These are phyloP conservation scores for Alectoria sarmentosa DNA, from an alignment of 495 filamentous ascomycete species.

Conservation along the genomic window DNA sequence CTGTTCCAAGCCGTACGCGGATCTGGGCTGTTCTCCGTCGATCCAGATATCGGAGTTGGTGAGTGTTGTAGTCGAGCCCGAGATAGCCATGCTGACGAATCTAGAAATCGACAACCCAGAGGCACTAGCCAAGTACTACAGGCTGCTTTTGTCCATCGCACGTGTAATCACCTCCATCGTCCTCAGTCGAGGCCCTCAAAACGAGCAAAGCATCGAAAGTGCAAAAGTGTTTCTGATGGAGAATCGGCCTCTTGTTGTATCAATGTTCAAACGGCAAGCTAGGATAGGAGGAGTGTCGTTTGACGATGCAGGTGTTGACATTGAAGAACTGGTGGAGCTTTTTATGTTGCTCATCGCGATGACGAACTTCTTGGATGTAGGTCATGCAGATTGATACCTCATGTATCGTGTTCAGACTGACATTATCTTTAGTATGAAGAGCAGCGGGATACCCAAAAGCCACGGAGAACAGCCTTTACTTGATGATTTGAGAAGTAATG, in stretches of 20 bases:
- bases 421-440: conserved; percentile 16
- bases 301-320: conserved; percentile 32
- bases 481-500: background rate
- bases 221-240: conserved; percentile 69
- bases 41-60: conserved; percentile 88
- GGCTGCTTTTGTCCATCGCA: conserved; percentile 70
- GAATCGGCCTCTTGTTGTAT: conserved; percentile 71
- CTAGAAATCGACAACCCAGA: conserved; percentile 59
- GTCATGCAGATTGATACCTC: conserved; percentile 21
- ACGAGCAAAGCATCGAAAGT: conserved; percentile 65
- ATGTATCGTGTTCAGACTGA: conserved; percentile 2
- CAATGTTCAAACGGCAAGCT: conserved; percentile 85
- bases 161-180: conserved; percentile 75
- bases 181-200: conserved; percentile 70
- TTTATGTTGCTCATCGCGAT: conserved; percentile 52
- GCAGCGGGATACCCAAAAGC: conserved; percentile 19
- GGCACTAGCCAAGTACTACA: conserved; percentile 73
- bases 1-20: conserved; percentile 77
- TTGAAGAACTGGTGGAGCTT: conserved; percentile 52
- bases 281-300: conserved; percentile 55
- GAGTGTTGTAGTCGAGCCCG: conserved; percentile 30
- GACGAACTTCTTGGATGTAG: conserved; percentile 56
- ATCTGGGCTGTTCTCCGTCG: conserved; percentile 76
- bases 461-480: conserved; percentile 14
- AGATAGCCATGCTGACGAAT: conserved; percentile 15